These are phyloP conservation scores for Skeletonema menzelii DNA, from an alignment of 108 stramenopile species.

Conservation along the genomic window DNA sequence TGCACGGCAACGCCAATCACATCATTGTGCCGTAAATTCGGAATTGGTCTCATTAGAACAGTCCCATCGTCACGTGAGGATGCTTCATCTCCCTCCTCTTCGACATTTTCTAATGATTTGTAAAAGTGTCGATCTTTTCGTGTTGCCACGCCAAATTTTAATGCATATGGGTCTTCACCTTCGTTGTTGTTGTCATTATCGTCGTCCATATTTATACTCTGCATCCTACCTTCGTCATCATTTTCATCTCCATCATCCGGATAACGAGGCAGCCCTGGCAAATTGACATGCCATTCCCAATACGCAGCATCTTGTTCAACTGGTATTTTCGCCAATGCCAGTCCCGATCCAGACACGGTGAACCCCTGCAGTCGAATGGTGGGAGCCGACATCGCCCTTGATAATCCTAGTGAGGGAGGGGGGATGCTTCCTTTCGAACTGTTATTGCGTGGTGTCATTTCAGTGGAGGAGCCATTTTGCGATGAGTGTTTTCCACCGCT, in stretches of 20 bases:
- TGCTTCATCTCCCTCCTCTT: slow-evolving; percentile 52
- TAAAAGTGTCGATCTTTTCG: slow-evolving; percentile 75
- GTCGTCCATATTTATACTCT: slow-evolving; percentile 29
- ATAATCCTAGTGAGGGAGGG: slow-evolving; percentile 27
- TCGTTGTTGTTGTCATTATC: slow-evolving; percentile 39
- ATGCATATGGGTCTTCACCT: slow-evolving; percentile 22
- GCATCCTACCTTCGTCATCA: slow-evolving; percentile 31
- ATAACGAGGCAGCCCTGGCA: slow-evolving; percentile 32
- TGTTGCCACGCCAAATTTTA: slow-evolving; percentile 78
- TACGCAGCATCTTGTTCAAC: slow-evolving; percentile 90
- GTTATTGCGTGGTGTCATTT: slow-evolving; percentile 35
- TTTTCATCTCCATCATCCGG: slow-evolving; percentile 19
- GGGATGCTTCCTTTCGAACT: slow-evolving; percentile 13
- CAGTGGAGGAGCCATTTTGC: slow-evolving; percentile 12
- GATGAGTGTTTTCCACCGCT: slow-evolving; percentile 22
- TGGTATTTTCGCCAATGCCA: slow-evolving; percentile 63
- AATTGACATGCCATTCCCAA: slow-evolving; percentile 80
- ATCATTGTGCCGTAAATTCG: slow-evolving; percentile 64
- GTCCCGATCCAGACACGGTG: slow-evolving; percentile 58
- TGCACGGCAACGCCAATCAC: slow-evolving; percentile 81
- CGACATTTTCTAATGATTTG: slow-evolving; percentile 47
- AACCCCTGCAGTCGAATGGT: slow-evolving; percentile 43
- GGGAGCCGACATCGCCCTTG: slow-evolving; percentile 63
- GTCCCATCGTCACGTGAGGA: slow-evolving; percentile 58
- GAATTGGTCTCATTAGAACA: slow-evolving; percentile 62